phyloP scores from a whole-genome alignment of 345 rosid species.

The Populus tremula region DNA sequence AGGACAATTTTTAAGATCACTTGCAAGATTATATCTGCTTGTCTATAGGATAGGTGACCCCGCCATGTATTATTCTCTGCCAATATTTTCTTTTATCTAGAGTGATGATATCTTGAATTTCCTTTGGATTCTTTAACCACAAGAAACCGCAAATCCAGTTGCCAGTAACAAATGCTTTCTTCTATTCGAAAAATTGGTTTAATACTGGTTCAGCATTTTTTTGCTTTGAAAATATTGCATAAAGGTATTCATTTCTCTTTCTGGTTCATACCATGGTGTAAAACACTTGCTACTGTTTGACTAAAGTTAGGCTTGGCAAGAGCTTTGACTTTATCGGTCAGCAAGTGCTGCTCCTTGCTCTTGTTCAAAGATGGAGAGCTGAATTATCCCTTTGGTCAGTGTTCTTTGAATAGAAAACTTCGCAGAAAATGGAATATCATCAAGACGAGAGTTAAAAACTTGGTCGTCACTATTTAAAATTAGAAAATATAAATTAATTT shows the following conservation, averaged over 20 bases:
- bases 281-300: neutral
- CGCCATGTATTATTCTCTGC: neutral
- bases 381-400: too few species aligned
- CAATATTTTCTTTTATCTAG: slow-evolving; percentile 7
- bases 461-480: too few species aligned
- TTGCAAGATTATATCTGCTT: neutral
- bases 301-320: neutral
- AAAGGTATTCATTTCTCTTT: neutral
- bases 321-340: neutral
- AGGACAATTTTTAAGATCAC: slow-evolving; percentile 57
- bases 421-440: too few species aligned
- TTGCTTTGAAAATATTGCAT: neutral
- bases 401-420: too few species aligned
- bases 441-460: too few species aligned
- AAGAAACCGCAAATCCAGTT: neutral
- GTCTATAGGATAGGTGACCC: slow-evolving; percentile 44
- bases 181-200: neutral
- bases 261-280: neutral
- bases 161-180: neutral
- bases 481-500: too few species aligned
- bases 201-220: neutral
- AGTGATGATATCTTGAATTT: neutral
- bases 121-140: neutral
- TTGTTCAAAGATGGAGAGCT: too few species aligned
- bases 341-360: too few species aligned